A percentile compares a stretch with the other conserved stretches of the same genome.
Evolutionary conservation across 352 stramenopile species (phyloP).

Genomic region (Phytophthora lateralis): DNA sequence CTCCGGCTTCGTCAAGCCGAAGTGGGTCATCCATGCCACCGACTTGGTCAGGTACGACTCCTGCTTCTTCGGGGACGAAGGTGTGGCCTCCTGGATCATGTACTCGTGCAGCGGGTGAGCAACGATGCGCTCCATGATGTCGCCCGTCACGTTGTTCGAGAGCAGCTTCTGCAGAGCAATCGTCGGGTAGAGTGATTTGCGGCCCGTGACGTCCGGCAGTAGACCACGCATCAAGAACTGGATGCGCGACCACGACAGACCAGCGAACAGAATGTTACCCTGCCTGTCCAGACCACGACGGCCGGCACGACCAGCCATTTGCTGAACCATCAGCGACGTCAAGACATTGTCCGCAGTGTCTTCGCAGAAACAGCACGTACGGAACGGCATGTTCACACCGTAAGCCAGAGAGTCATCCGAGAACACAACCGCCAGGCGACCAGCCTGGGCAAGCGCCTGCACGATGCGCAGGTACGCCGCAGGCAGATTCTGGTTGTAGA

Average conservation of each 20-base stretch:
- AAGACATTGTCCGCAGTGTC: constrained; percentile 94
- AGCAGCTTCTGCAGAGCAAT: constrained; percentile 93
- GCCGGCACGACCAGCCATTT: constrained; percentile 98
- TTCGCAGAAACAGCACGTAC: constrained; percentile 98
- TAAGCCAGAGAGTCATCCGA: constrained; percentile 98
- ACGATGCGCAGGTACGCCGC: constrained; percentile 96
- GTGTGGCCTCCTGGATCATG: constrained; percentile 50
- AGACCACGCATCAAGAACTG: constrained; percentile 97
- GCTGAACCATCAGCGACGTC: constrained; percentile 97
- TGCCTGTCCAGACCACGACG: constrained; percentile 97
- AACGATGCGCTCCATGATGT: constrained; percentile 91
- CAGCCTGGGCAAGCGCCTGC: constrained; percentile 96
- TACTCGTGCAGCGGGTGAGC: constrained; percentile 82
- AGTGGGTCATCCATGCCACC: constrained; percentile 91
- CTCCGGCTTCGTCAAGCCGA: constrained; percentile 76
- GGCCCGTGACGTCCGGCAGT: constrained; percentile 94
- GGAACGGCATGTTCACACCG: constrained; percentile 99
- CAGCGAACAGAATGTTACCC: constrained; percentile 97
- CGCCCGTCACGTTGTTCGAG: constrained; percentile 89
- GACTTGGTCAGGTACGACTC: constrained; percentile 88
- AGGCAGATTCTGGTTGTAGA: constrained; percentile 99
- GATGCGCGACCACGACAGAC: constrained; percentile 94
- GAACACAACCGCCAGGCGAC: constrained; percentile 97
- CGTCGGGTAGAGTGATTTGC: constrained; percentile 92
- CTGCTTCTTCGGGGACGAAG: constrained; percentile 41